phyloP scores from a whole-genome alignment of 2,329 filamentous ascomycete species.

The Parascedosporium putredinis region DNA sequence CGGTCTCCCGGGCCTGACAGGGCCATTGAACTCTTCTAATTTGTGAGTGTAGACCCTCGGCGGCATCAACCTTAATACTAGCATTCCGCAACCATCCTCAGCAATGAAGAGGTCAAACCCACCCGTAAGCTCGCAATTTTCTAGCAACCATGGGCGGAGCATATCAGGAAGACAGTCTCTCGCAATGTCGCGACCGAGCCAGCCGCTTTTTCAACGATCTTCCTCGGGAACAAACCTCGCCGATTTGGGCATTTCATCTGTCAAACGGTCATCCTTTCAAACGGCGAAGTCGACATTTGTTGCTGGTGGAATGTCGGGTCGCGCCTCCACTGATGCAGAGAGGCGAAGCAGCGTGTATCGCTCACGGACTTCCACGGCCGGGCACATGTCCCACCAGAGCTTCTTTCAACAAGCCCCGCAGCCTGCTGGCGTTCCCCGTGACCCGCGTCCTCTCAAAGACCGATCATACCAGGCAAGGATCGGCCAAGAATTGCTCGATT shows the following conservation, averaged over 20 bases:
- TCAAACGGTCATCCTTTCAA: conserved; percentile 72
- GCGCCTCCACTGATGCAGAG: conserved; percentile 42
- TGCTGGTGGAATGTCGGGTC: conserved; percentile 14
- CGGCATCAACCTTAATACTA: conserved; percentile 70
- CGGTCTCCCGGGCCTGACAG: too few species aligned
- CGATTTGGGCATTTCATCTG: conserved; percentile 71
- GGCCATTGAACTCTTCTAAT: not conserved
- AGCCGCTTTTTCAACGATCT: conserved; percentile 76
- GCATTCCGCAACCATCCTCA: conserved; percentile 82
- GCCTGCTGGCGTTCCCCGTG: conserved; percentile 70
- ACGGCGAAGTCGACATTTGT: conserved; percentile 55
- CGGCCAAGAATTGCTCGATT: conserved; percentile 82
- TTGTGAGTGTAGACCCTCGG: conserved; percentile 74
- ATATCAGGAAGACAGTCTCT: conserved; percentile 80
- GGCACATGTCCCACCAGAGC: conserved; percentile 68
- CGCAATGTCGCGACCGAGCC: conserved; percentile 70
- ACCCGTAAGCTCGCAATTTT: conserved; percentile 54
- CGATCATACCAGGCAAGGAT: conserved; percentile 70
- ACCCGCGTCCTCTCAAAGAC: conserved; percentile 80
- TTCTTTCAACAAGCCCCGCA: conserved; percentile 87
- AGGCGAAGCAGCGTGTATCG: conserved; percentile 77
- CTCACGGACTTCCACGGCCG: conserved; percentile 55
- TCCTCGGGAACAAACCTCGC: conserved; percentile 74
- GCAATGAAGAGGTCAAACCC: conserved; percentile 90
- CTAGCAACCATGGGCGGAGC: conserved; percentile 64